Conservation (phyloP, 2,329 filamentous ascomycete species). For the Ophiostoma sp. region DNA sequence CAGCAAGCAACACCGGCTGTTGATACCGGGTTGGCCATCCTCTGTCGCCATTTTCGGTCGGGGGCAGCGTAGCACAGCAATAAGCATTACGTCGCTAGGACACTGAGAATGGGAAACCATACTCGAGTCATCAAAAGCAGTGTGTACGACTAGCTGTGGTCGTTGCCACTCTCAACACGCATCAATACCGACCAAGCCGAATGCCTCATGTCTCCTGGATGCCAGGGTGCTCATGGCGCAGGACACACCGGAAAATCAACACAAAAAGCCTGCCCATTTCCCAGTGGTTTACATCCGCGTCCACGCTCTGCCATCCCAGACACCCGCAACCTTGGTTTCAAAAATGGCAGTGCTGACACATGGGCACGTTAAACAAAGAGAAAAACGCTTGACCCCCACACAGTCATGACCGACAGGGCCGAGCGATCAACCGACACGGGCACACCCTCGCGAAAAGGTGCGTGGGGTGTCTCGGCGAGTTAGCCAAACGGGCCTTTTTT, state of each 20-base stretch:
- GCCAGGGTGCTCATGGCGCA: not conserved
- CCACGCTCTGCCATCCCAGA: not conserved
- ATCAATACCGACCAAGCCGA: not conserved
- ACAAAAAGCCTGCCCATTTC: not conserved
- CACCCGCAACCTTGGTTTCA: not conserved
- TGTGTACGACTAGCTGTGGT: not conserved
- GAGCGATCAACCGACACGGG: not conserved
- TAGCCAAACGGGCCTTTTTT: constrained; percentile 20
- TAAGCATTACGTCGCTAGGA: too few relatives aligned
- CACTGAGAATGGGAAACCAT: not conserved
- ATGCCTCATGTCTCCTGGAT: not conserved
- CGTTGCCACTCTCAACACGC: not conserved
- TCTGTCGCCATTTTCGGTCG: not conserved
- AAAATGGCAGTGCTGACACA: not conserved
- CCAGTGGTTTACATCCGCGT: not conserved
- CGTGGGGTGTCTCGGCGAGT: not conserved
- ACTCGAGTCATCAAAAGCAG: not conserved
- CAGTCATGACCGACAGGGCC: not conserved
- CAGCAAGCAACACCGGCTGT: not conserved
- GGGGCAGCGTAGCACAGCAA: not conserved
- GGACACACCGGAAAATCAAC: not conserved
- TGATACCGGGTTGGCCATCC: too few relatives aligned
- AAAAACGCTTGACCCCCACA: not conserved
- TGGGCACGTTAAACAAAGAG: not conserved
- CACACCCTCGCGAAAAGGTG: not conserved